Percentiles rank a stretch among this genome's conserved stretches.
phyloP scores from a whole-genome alignment of 208 protist species.

The Leishmania tropica region DNA sequence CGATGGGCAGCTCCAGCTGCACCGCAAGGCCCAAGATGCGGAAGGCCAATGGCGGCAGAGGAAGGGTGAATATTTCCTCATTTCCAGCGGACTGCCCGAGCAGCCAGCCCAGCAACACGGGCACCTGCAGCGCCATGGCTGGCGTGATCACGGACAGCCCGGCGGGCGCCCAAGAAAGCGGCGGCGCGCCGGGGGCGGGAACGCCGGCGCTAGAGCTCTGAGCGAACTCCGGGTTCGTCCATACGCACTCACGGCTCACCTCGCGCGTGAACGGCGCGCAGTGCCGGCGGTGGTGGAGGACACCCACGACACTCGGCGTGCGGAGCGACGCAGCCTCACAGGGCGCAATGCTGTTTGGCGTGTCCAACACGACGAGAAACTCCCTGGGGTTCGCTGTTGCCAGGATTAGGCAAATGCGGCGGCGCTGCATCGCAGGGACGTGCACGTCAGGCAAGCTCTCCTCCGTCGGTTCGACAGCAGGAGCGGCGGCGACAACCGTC shows the following conservation, averaged over 20 bases:
- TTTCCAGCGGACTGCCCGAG: conserved; percentile 50
- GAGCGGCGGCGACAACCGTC: not conserved
- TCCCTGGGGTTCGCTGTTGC: conserved; percentile 3
- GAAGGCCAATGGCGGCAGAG: conserved; percentile 59
- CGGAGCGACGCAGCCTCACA: not conserved
- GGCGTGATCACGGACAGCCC: not conserved
- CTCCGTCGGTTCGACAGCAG: not conserved
- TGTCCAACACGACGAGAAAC: conserved; percentile 27
- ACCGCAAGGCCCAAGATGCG: conserved; percentile 39
- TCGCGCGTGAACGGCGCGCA: conserved; percentile 19
- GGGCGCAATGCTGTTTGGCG: conserved; percentile 8
- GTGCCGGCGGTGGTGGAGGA: conserved; percentile 40
- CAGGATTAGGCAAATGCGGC: conserved; percentile 18
- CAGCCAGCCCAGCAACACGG: conserved; percentile 50
- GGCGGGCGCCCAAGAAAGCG: not conserved
- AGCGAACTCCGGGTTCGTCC: conserved; percentile 38
- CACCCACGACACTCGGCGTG: conserved; percentile 10
- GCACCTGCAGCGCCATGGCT: conserved; percentile 26
- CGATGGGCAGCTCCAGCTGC: conserved; percentile 29
- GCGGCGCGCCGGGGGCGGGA: not conserved
- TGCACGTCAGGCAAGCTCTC: not conserved
- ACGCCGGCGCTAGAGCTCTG: not conserved
- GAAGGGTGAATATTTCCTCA: conserved; percentile 41
- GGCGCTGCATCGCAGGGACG: conserved; percentile 12
- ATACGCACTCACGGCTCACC: conserved; percentile 24